Evolutionary conservation across 192 early-diverging fungal genomes (phyloP).

Genomic region (Haplosporangium gracile): DNA sequence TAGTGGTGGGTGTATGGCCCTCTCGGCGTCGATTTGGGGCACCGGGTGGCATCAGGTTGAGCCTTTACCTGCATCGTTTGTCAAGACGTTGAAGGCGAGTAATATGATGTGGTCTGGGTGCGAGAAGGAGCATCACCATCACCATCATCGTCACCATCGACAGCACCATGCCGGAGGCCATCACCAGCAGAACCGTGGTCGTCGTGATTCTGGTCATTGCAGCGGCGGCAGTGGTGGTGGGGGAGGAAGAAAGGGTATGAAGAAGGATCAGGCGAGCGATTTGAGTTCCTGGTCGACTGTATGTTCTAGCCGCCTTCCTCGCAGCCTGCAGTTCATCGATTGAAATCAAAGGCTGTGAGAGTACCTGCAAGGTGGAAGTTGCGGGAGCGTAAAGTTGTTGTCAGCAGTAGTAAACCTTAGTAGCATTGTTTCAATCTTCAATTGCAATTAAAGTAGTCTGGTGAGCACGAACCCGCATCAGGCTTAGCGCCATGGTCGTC

Average conservation of each 20-base stretch:
- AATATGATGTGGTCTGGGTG: constrained; percentile 29
- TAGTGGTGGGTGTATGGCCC: constrained; percentile 10
- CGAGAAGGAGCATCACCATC: constrained; percentile 22
- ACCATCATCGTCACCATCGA: neutral
- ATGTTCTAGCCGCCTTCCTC: constrained; percentile 43
- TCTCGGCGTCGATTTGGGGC: constrained; percentile 50
- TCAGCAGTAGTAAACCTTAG: neutral
- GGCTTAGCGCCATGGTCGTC: neutral
- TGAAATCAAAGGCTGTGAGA: neutral
- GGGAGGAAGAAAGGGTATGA: neutral
- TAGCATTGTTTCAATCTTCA: neutral
- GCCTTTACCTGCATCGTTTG: constrained; percentile 46
- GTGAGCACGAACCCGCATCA: neutral
- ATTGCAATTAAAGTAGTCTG: neutral
- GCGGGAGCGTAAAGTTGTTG: neutral
- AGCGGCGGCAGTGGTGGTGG: neutral
- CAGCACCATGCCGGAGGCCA: neutral
- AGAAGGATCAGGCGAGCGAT: neutral
- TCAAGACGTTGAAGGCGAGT: constrained; percentile 36
- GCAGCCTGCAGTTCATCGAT: constrained; percentile 52
- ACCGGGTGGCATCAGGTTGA: constrained; percentile 52
- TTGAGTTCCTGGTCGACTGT: constrained; percentile 37
- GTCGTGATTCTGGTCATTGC: constrained; percentile 1
- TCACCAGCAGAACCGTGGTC: neutral
- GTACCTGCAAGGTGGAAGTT: neutral